phyloP scores from a whole-genome alignment of 192 early-diverging fungal genomes.

The Diversispora epigaea region DNA sequence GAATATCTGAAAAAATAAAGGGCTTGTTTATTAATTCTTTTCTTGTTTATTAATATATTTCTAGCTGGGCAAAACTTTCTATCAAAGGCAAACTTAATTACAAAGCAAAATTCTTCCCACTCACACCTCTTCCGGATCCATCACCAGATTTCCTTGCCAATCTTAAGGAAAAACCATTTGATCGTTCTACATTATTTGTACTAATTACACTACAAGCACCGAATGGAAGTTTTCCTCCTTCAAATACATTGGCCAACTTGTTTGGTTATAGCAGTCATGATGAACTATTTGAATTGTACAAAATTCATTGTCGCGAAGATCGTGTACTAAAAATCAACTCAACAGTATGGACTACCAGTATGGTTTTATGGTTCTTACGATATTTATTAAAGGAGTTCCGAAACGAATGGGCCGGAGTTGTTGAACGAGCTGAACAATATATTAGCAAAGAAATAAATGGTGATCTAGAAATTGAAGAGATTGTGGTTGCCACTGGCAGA shows the following conservation, averaged over 20 bases:
- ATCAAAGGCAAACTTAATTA: slow-evolving; percentile 44
- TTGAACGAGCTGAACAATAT: slow-evolving; percentile 29
- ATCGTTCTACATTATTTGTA: not conserved
- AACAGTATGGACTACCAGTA: slow-evolving; percentile 21
- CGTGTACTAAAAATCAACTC: not conserved
- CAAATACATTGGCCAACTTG: slow-evolving; percentile 12
- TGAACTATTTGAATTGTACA: not conserved
- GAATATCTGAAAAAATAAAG: not conserved
- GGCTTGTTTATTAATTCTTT: not conserved
- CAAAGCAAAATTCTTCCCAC: slow-evolving; percentile 40
- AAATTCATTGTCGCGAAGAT: not conserved
- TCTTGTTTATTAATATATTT: not conserved
- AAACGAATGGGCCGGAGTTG: slow-evolving; percentile 10
- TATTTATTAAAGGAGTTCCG: slow-evolving; percentile 15
- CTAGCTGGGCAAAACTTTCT: slow-evolving; percentile 31
- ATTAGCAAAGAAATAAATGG: slow-evolving; percentile 15
- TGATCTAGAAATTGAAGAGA: slow-evolving; percentile 26
- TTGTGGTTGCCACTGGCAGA: slow-evolving; percentile 3
- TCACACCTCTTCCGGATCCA: slow-evolving; percentile 9
- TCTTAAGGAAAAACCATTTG: slow-evolving; percentile 34
- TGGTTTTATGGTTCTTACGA: slow-evolving; percentile 30
- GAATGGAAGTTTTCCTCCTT: slow-evolving; percentile 27
- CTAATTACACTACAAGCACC: slow-evolving; percentile 22
- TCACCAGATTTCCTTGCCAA: slow-evolving; percentile 29
- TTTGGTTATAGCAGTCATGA: not conserved